A percentile compares a stretch with the other conserved stretches of the same genome.
Conservation (phyloP, 306 rosid genomes). For the Albizia julibrissin region DNA sequence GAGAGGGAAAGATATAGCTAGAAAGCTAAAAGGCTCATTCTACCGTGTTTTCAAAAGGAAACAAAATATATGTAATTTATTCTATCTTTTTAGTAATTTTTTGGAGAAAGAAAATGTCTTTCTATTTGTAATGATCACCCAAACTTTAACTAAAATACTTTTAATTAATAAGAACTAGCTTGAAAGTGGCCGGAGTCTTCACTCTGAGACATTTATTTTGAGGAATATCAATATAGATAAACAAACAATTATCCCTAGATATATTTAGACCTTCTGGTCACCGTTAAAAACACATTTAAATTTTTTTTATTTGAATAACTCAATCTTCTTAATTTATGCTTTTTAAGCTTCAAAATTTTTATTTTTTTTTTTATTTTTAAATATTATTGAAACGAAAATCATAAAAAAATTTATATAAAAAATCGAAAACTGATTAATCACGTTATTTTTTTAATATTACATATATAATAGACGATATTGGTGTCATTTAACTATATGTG, state of each 20-base stretch:
- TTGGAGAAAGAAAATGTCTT: neutral
- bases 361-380: too few species aligned
- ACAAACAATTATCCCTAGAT: neutral
- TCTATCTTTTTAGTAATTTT: neutral
- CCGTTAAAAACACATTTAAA: neutral
- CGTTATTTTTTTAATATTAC: too few species aligned
- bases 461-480: neutral
- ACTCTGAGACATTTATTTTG: neutral
- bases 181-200: neutral
- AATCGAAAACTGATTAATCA: too few species aligned
- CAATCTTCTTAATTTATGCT: neutral
- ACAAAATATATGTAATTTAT: neutral
- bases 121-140: neutral
- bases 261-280: neutral
- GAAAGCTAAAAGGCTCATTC: neutral
- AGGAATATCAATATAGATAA: neutral
- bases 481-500: neutral
- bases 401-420: too few species aligned
- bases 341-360: neutral
- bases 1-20: neutral
- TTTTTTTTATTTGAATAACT: neutral
- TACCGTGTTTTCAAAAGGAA: neutral
- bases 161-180: neutral
- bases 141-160: neutral
- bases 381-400: too few species aligned